Percentiles rank a stretch among this genome's conserved stretches.
These are phyloP conservation scores for Elongisporangium undulatum DNA, from an alignment of 352 stramenopile genomes.

Conservation along the genomic window DNA sequence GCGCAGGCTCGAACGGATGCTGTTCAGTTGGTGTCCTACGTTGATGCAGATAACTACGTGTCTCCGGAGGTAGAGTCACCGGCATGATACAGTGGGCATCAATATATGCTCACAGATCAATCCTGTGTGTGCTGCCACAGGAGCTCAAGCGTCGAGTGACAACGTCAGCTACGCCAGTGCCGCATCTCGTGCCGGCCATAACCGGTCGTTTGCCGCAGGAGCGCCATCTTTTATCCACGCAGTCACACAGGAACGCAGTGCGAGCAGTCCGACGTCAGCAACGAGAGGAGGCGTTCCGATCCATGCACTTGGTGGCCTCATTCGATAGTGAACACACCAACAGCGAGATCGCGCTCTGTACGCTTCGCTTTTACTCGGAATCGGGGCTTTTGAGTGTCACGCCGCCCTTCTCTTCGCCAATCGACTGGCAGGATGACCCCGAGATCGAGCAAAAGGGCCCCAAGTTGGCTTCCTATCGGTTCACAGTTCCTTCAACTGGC, in stretches of 20 bases:
- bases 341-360: constrained; percentile 34
- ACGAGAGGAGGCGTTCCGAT: constrained; percentile 44
- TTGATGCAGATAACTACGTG: constrained; percentile 52
- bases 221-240: constrained; percentile 11
- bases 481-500: constrained; percentile 16
- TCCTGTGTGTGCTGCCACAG: neutral
- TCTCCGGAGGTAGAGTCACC: constrained; percentile 21
- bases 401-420: constrained; percentile 46
- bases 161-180: constrained; percentile 8
- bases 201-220: constrained; percentile 10
- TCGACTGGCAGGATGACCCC: constrained; percentile 28
- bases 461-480: constrained; percentile 42
- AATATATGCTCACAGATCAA: neutral
- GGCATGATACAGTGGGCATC: neutral
- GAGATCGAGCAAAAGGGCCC: constrained; percentile 27
- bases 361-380: constrained; percentile 43
- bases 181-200: constrained; percentile 12
- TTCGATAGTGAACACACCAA: constrained; percentile 15
- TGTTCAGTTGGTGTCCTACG: constrained; percentile 31
- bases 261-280: constrained; percentile 31
- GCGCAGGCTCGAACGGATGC: neutral
- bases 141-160: constrained; percentile 1
- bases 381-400: constrained; percentile 46
- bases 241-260: constrained; percentile 23
- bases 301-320: constrained; percentile 61